Evolutionary conservation across 2,329 filamentous ascomycete genomes (phyloP).

Genomic region (Akanthomyces dipterigenus): DNA sequence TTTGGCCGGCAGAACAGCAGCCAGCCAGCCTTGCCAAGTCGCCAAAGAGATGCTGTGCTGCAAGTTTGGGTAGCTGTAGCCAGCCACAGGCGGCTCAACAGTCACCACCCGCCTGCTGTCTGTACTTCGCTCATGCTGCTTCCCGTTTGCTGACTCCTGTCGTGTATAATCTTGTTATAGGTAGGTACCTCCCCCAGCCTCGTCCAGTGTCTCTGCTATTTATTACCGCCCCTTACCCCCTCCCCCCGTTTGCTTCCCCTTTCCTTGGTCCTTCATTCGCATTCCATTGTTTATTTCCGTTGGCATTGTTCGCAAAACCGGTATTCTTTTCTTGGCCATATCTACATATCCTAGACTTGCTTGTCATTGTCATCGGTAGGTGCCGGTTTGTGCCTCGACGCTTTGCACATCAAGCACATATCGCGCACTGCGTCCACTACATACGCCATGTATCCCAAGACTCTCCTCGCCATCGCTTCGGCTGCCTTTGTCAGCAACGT

Average conservation of each 20-base stretch:
- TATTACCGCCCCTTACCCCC: background rate
- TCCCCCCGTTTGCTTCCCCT: background rate
- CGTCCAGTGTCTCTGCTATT: background rate
- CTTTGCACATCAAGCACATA: background rate
- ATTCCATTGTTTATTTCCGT: background rate
- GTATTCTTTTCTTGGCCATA: background rate
- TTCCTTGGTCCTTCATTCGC: background rate
- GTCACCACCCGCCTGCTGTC: too few species aligned
- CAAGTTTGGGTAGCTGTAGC: too few species aligned
- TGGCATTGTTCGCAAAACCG: background rate
- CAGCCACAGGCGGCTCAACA: too few species aligned
- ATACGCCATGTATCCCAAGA: constrained; percentile 16
- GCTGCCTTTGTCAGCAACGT: constrained; percentile 23
- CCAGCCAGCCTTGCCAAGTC: too few species aligned
- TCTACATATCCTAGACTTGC: background rate
- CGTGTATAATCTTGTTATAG: background rate
- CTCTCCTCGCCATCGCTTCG: constrained; percentile 21
- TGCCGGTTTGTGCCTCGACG: background rate
- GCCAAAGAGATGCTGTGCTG: too few species aligned
- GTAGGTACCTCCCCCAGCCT: background rate
- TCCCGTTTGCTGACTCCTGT: background rate
- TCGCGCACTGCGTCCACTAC: background rate
- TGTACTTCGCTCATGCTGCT: too few species aligned
- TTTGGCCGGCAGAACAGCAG: too few species aligned
- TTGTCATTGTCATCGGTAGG: background rate